phyloP scores from a whole-genome alignment of 192 early-diverging fungal genomes.

The Coemansia sp. region DNA sequence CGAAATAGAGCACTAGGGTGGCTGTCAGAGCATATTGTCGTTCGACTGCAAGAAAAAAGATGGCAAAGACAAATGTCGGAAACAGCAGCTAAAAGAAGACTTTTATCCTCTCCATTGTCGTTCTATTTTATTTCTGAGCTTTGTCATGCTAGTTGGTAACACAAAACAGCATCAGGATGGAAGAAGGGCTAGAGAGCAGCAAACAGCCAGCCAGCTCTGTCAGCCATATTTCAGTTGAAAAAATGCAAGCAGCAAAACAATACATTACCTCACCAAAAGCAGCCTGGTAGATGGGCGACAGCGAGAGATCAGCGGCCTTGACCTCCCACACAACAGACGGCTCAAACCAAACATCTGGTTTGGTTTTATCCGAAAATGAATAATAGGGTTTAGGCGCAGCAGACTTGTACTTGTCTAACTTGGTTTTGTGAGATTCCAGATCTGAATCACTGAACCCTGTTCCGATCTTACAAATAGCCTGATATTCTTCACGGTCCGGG shows the following conservation, averaged over 20 bases:
- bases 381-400: conserved; percentile 81
- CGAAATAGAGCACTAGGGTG: not conserved
- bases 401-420: conserved; percentile 76
- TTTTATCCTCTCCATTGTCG: too few relatives aligned
- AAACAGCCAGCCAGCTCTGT: too few relatives aligned
- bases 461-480: conserved; percentile 98
- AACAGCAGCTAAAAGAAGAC: too few relatives aligned
- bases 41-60: too few relatives aligned
- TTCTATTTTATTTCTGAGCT: too few relatives aligned
- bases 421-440: conserved; percentile 70
- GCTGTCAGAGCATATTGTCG: too few relatives aligned
- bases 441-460: conserved; percentile 95
- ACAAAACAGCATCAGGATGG: too few relatives aligned
- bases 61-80: too few relatives aligned
- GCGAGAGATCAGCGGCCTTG: conserved; percentile 93
- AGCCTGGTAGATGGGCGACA: conserved; percentile 93
- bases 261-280: conserved; percentile 74
- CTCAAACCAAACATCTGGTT: conserved; percentile 97
- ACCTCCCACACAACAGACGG: conserved; percentile 95
- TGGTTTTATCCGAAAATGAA: conserved; percentile 72
- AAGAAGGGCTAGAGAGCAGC: too few relatives aligned
- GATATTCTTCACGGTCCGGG: conserved; percentile 90
- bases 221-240: not conserved
- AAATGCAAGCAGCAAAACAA: not conserved
- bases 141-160: too few relatives aligned